These are phyloP conservation scores for Quambalaria eucalypti DNA, from an alignment of 1,284 basidiomycete species.

Conservation along the genomic window DNA sequence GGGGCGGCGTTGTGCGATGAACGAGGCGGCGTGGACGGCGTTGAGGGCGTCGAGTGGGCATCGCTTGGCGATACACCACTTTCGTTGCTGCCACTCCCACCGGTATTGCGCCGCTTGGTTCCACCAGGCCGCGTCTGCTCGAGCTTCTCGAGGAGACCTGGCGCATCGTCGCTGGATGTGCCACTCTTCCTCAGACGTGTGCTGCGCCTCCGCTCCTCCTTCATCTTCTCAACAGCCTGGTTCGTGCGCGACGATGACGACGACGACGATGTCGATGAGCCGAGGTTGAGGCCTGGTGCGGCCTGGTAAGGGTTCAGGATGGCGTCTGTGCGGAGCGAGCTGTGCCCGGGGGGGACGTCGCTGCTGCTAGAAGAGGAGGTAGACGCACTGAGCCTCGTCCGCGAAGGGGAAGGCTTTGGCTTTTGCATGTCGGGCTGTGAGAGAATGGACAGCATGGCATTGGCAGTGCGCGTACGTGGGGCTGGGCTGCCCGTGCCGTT, in stretches of 20 bases:
- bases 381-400: too few species aligned
- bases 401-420: neutral
- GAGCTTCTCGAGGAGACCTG: conserved; percentile 1
- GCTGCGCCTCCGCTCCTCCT: conserved; percentile 4
- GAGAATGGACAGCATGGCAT: neutral
- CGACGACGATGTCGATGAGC: neutral
- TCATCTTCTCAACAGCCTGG: neutral
- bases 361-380: neutral
- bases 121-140: too few species aligned
- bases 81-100: too few species aligned
- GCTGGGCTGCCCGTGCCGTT: too few species aligned
- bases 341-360: too few species aligned
- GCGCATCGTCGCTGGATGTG: neutral
- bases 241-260: neutral
- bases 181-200: conserved; percentile 3
- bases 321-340: neutral
- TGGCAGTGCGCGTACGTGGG: neutral
- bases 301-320: conserved; percentile 1
- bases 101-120: too few species aligned
- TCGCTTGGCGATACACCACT: too few species aligned
- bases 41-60: too few species aligned
- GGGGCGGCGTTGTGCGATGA: neutral
- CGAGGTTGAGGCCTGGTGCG: neutral
- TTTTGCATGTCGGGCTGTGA: neutral
- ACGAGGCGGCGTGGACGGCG: neutral